A percentile compares a stretch with the other conserved stretches of the same genome.
These are phyloP conservation scores for Wickerhamiella siamensis DNA, from an alignment of 805 yeast genomes.

Conservation along the genomic window DNA sequence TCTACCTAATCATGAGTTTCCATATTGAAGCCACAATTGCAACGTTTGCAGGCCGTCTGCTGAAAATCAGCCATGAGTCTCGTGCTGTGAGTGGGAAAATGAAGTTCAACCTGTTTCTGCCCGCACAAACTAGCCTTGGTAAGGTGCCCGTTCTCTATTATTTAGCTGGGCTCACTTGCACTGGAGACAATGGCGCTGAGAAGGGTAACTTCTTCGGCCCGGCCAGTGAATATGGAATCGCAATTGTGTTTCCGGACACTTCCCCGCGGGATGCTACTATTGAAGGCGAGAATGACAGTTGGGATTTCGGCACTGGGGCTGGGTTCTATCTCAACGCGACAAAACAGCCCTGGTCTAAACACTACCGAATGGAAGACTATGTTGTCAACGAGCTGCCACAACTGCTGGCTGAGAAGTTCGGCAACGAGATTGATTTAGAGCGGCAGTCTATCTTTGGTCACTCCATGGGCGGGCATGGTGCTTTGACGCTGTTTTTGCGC, in stretches of 20 bases:
- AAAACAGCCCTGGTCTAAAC: conserved; percentile 47
- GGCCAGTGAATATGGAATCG: conserved; percentile 66
- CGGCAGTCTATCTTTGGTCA: conserved; percentile 80
- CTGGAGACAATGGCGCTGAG: conserved; percentile 86
- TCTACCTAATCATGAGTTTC: conserved; percentile 4
- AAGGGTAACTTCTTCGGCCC: conserved; percentile 70
- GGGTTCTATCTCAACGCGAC: conserved; percentile 88
- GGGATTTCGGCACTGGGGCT: conserved; percentile 92
- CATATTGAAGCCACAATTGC: conserved; percentile 10
- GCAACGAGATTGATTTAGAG: conserved; percentile 36
- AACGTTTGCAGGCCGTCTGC: conserved; percentile 55
- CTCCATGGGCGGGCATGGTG: conserved; percentile 98
- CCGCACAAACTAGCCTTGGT: conserved; percentile 32
- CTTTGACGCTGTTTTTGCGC: conserved; percentile 51
- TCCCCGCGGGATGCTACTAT: conserved; percentile 78
- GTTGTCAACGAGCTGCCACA: conserved; percentile 58
- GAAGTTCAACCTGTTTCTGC: conserved; percentile 76
- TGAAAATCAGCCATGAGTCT: conserved; percentile 67
- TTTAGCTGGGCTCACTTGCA: conserved; percentile 82
- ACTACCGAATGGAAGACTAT: conserved; percentile 81
- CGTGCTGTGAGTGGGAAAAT: conserved; percentile 48
- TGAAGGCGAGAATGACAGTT: conserved; percentile 68
- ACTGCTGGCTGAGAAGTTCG: conserved; percentile 28
- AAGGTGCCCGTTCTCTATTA: conserved; percentile 62
- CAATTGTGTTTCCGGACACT: conserved; percentile 88